A percentile compares a stretch with the other conserved stretches of the same genome.
phyloP scores from a whole-genome alignment of 1,139 yeast genomes.

The Ogataea hybrid region DNA sequence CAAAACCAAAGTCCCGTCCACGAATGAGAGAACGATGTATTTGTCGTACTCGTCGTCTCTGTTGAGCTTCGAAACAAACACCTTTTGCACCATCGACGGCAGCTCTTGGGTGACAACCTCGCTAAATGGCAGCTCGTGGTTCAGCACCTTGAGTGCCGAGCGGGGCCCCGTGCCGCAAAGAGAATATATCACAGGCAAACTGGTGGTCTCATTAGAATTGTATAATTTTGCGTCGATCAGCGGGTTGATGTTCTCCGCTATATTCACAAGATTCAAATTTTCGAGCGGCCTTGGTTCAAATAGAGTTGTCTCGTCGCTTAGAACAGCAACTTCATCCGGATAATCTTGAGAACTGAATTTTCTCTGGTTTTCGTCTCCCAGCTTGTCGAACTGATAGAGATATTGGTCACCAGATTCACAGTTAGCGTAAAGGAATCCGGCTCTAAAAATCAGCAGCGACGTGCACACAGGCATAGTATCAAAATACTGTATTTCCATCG shows the following conservation, averaged over 20 bases:
- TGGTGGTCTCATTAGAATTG: slow-evolving; percentile 29
- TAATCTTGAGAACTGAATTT: slow-evolving; percentile 34
- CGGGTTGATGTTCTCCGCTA: slow-evolving; percentile 56
- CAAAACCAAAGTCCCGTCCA: slow-evolving; percentile 68
- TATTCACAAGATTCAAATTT: slow-evolving; percentile 60
- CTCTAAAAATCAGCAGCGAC: slow-evolving; percentile 58
- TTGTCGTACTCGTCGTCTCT: slow-evolving; percentile 51
- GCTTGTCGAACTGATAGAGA: slow-evolving; percentile 72
- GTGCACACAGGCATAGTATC: slow-evolving; percentile 68
- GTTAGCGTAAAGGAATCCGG: slow-evolving; percentile 75
- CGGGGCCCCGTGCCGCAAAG: slow-evolving; percentile 39
- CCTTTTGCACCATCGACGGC: slow-evolving; percentile 58
- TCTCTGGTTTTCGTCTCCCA: slow-evolving; percentile 52
- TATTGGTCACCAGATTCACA: slow-evolving; percentile 59
- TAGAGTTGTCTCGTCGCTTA: slow-evolving; percentile 30
- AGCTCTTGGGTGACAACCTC: slow-evolving; percentile 71
- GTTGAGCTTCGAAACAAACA: slow-evolving; percentile 57
- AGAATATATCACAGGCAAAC: slow-evolving; percentile 38
- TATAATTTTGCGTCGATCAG: slow-evolving; percentile 48
- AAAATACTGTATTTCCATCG: slow-evolving; percentile 57
- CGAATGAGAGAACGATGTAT: slow-evolving; percentile 65
- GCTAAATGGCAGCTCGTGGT: slow-evolving; percentile 60
- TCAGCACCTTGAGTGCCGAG: slow-evolving; percentile 49
- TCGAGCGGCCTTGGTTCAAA: slow-evolving; percentile 42
- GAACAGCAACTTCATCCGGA: slow-evolving; percentile 31